phyloP scores from a whole-genome alignment of 2,329 filamentous ascomycete genomes.

The Cladophialophora exuberans region DNA sequence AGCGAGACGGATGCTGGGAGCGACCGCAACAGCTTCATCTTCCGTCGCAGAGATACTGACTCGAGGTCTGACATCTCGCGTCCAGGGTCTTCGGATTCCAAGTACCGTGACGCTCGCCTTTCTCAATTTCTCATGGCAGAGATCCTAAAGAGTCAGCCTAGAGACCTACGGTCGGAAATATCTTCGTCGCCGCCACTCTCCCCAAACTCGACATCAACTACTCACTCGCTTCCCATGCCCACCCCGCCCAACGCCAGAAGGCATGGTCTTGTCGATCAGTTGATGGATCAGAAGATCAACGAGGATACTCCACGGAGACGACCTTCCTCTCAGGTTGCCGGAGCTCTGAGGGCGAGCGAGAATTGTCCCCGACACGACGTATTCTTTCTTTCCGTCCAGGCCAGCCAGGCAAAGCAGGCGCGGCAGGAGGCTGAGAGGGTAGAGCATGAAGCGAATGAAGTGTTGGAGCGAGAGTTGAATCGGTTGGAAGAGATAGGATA shows the following conservation, averaged over 20 bases:
- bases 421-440: background rate
- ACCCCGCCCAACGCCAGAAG: background rate
- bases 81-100: background rate
- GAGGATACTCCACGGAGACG: background rate
- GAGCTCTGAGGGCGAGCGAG: background rate
- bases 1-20: too few species aligned
- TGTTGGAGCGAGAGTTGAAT: too few species aligned
- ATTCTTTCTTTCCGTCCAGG: background rate
- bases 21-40: too few species aligned
- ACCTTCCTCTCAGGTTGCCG: background rate
- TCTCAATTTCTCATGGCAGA: too few species aligned
- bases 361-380: background rate
- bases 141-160: too few species aligned
- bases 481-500: too few species aligned
- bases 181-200: background rate
- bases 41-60: background rate
- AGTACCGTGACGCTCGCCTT: background rate
- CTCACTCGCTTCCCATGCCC: background rate
- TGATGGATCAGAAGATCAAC: constrained; percentile 1
- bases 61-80: background rate
- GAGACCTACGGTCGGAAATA: too few species aligned
- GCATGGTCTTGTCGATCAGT: background rate
- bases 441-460: too few species aligned
- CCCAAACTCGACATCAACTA: background rate
- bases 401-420: background rate